Conservation (phyloP, 2,329 filamentous ascomycete species). For the Fusarium marasasianum region DNA sequence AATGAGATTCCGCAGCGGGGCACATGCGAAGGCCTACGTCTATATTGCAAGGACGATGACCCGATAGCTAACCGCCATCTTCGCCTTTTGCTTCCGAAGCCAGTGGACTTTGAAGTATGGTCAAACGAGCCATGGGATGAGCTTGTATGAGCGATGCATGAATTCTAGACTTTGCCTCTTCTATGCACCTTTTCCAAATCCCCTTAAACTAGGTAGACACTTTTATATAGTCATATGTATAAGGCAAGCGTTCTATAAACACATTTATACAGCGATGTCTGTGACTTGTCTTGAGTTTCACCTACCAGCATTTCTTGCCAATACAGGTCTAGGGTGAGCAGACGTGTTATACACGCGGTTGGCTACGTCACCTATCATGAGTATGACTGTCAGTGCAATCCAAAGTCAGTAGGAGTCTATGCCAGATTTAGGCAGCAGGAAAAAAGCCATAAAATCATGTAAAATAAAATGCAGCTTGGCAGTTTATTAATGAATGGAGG, state of each 20-base stretch:
- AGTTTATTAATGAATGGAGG: background rate
- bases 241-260: no score
- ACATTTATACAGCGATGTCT: no score
- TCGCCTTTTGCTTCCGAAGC: background rate
- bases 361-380: background rate
- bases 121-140: no score
- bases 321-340: background rate
- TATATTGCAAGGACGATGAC: background rate
- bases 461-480: fast-evolving
- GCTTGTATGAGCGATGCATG: no score
- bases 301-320: fast-evolving
- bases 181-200: background rate
- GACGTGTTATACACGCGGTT: background rate
- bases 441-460: fast-evolving
- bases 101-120: background rate
- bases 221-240: no score
- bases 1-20: background rate
- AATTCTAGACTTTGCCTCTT: background rate
- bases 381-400: background rate
- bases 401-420: background rate
- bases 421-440: background rate
- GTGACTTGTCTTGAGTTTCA: background rate
- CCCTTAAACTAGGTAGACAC: no score
- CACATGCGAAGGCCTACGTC: background rate
- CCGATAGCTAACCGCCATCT: no score